Evolutionary conservation across 139 green algal species (phyloP).

Genomic region (Picochlorum sp.): DNA sequence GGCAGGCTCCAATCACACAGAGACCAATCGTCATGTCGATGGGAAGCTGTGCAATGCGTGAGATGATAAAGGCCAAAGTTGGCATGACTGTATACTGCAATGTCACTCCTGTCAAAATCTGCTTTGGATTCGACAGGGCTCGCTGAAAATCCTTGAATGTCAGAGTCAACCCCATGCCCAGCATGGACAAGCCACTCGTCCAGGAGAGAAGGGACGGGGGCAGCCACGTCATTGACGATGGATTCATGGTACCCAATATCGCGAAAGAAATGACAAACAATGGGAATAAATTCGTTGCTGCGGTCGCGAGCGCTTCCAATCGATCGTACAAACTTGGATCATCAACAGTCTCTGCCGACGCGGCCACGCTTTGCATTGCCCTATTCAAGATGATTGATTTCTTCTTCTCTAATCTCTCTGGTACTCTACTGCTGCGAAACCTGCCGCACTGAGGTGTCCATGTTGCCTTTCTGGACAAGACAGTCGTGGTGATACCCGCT

Average conservation of each 20-base stretch:
- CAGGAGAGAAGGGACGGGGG: conserved; percentile 23
- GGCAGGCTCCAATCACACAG: conserved; percentile 47
- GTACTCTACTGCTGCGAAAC: neutral
- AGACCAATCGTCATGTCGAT: conserved; percentile 38
- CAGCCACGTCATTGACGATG: conserved; percentile 47
- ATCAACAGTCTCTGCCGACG: neutral
- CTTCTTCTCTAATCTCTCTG: neutral
- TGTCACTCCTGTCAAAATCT: conserved; percentile 30
- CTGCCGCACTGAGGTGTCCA: neutral
- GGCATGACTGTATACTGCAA: conserved; percentile 76
- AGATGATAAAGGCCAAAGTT: conserved; percentile 43
- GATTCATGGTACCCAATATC: conserved; percentile 30
- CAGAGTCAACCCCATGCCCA: conserved; percentile 66
- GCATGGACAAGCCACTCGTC: conserved; percentile 53
- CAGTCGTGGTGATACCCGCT: too few species aligned
- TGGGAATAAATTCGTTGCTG: conserved; percentile 46
- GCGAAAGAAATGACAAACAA: conserved; percentile 47
- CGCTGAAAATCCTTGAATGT: conserved; percentile 35
- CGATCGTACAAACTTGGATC: neutral
- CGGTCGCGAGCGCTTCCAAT: conserved; percentile 4
- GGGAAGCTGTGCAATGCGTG: conserved; percentile 21
- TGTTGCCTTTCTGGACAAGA: neutral
- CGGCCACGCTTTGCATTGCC: neutral
- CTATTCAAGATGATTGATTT: neutral
- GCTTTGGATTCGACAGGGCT: conserved; percentile 29